These are phyloP conservation scores for Pseudevernia furfuracea DNA, from an alignment of 495 filamentous ascomycete genomes.

Conservation along the genomic window DNA sequence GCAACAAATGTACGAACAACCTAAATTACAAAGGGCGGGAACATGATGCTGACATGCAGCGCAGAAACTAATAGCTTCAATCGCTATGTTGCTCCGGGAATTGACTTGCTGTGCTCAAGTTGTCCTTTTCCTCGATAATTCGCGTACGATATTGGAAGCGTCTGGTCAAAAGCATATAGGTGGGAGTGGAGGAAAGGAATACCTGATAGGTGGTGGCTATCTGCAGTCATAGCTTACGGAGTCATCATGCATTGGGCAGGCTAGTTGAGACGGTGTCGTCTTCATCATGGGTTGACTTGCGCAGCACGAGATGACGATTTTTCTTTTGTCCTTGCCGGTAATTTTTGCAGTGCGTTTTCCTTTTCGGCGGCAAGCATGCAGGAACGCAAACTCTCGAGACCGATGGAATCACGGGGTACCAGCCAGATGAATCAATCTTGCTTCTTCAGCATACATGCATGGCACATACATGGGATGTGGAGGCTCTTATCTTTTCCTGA, in stretches of 20 bases:
- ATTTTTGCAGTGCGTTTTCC: constrained; percentile 10
- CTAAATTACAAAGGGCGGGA: neutral
- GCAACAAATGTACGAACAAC: constrained; percentile 66
- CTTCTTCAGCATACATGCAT: constrained; percentile 2
- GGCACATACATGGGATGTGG: neutral
- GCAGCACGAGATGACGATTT: constrained; percentile 19
- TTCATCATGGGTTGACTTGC: constrained; percentile 17
- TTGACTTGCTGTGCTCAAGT: constrained; percentile 18
- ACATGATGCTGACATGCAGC: constrained; percentile 13
- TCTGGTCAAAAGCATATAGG: constrained; percentile 24
- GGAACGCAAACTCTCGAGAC: constrained; percentile 10
- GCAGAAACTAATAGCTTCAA: constrained; percentile 16
- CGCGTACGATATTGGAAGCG: constrained; percentile 24
- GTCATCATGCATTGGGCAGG: constrained; percentile 19
- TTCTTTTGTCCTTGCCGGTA: constrained; percentile 14
- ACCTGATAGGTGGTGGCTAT: constrained; percentile 21
- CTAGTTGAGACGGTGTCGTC: constrained; percentile 13
- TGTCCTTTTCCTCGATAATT: constrained; percentile 22
- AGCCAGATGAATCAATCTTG: neutral
- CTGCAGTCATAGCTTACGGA: constrained; percentile 22
- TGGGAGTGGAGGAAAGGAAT: constrained; percentile 27
- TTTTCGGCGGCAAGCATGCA: constrained; percentile 10
- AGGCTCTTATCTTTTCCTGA: constrained; percentile 11
- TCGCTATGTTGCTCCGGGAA: constrained; percentile 19
- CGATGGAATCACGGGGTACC: constrained; percentile 9